Base-by-base conservation (phyloP, 2,329 filamentous ascomycete species). In the Fusarium pseudograminearum region DNA sequence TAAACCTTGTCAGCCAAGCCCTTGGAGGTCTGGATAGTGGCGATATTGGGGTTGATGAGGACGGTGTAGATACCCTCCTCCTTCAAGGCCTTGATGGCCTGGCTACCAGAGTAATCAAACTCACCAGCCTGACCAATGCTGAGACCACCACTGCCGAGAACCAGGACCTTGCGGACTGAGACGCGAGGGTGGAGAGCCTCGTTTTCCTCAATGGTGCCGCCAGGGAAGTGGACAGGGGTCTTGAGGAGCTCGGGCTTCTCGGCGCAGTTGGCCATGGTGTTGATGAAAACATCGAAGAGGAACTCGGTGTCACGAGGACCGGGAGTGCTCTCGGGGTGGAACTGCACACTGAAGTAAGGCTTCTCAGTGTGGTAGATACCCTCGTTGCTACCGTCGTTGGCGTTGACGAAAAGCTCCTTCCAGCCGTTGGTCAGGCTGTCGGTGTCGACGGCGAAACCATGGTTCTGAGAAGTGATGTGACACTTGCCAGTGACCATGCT, bases 341-440 rank as follows among this genome's bases (percentile, higher is more conserved):
- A 99, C 79, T 99, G 96, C n/a, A 98, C 96, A 85, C 94, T 98
- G 86, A 99, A 99, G 83, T 95, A 97, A 53, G 96, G 96, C 76
- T 90, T 92, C 79, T 84, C 88, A 50, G 87, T 83, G 80, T 98
- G 94, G 81, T 94, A 91, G 77, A 99, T 98, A 82, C 96, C 96
- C 84, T 99, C 96, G 81, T 99, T 99, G 82, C 93, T 98, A 74
- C 93, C 93, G 75, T 99, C 96, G 80, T 99, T 99, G 81, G 96
- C 95, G 77, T 99, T 99, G 76, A 98, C 92, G 73, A 98, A 99
- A 12, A 98, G 88, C 82, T 98, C 96, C 74, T 91, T 89, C 96
- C 96, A 99, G 65, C 90, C 92, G 16, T 87, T 78, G 12, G 92
- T 88, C 12, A 99, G 84, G 26, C 89, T 93, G 60, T 85, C 84